Base-by-base conservation (phyloP, 805 yeast species). In the Cyberlindnera petersonii region DNA sequence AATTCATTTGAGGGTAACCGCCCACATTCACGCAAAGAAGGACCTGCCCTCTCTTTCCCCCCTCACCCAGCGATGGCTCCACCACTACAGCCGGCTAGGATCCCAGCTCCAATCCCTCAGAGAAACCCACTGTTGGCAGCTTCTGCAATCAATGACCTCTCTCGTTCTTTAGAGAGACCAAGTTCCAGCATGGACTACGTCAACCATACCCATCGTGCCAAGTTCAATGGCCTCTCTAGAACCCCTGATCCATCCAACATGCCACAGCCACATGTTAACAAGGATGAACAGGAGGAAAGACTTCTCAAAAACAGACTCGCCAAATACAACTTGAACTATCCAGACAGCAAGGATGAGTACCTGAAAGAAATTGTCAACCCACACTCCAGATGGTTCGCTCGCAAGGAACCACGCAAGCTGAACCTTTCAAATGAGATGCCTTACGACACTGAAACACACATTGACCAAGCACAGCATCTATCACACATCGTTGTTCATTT, bases 401-500 rank as follows among this genome's bases (percentile, higher is more conserved):
- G 69, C 42, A 46, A 53, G 5, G 54, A 58, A 9, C 56, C 57
- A 26, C 64, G 69, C 26, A 53, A 55, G 19, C 52, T 65, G 30
- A 36, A 54, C 20, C 42, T 65, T 29, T 57, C 55, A 19, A 61
- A 56, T 14, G 53, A 74, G 35, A 66, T 91, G 20, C 98, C 98
- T 0, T 93, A 89, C 59, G 64, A 68, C 30, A 74, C 82, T 0
- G 97, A 87, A 58, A 51, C 76, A 1, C 78, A 77, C 13, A 63
- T 64, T 24, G 94, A 84, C 41, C 83, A 79, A 42, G 82, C 86
- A 14, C 72, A 70, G 38, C 88, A 87, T 50, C 65, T 91, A 27
- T 72, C 85, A 31, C 93, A 83, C 53, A 83, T 91, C n/a, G 71
- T 89, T 23, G 73, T 82, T 3, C 87, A 86, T 59, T 60, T 93